Percentiles rank a stretch among this genome's conserved stretches.
Evolutionary conservation across 1,284 basidiomycete species (phyloP).

Genomic region (Tilletiaria anomala): DNA sequence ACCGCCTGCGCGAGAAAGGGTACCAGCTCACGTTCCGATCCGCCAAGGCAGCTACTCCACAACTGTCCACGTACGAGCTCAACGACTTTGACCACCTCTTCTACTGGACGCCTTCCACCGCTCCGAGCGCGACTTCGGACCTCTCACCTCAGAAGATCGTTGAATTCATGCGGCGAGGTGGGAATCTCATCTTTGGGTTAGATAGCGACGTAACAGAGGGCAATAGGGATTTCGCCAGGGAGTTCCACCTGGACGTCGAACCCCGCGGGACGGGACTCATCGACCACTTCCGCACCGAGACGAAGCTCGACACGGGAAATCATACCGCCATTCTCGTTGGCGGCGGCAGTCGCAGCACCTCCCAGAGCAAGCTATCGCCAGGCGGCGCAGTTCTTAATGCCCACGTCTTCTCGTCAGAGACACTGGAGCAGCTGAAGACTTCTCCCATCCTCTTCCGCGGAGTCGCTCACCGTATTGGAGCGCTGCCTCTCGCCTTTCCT

Average conservation of each 20-base stretch:
- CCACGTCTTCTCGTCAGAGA: conserved; percentile 17
- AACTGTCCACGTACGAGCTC: neutral
- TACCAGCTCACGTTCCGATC: neutral
- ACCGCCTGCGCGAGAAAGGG: neutral
- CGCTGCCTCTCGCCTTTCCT: conserved; percentile 67
- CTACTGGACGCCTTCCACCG: neutral
- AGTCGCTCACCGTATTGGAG: conserved; percentile 56
- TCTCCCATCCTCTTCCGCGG: conserved; percentile 54
- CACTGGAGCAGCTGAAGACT: conserved; percentile 45
- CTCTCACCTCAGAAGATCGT: conserved; percentile 72
- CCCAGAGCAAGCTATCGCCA: conserved; percentile 1
- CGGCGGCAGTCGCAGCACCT: conserved; percentile 5
- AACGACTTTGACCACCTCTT: neutral
- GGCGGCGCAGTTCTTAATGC: conserved; percentile 28
- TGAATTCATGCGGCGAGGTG: conserved; percentile 50
- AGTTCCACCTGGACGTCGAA: conserved; percentile 47
- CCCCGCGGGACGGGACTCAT: conserved; percentile 41
- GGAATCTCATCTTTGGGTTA: conserved; percentile 72
- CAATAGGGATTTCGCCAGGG: conserved; percentile 45
- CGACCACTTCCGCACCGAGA: conserved; percentile 42
- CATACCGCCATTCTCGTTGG: conserved; percentile 25
- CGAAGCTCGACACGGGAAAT: conserved; percentile 13
- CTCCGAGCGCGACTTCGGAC: conserved; percentile 46
- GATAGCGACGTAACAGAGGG: conserved; percentile 48
- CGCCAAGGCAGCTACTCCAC: neutral